A percentile compares a stretch with the other conserved stretches of the same genome.
Evolutionary conservation across 2,329 filamentous ascomycete species (phyloP).

Genomic region (Stachybotrys elegans): DNA sequence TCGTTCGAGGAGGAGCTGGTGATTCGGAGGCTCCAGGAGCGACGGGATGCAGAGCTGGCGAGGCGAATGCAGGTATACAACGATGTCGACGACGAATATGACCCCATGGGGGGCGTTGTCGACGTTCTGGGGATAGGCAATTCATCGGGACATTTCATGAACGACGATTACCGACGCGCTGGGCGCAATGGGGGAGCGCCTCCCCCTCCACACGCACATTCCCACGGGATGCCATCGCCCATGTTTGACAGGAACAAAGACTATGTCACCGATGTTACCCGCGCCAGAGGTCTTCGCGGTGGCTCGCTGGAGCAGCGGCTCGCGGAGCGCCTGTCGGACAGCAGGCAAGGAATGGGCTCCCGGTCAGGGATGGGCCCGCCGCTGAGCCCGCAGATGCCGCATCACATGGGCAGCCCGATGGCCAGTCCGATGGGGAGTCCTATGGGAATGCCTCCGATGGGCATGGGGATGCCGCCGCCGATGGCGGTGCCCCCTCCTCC

Average conservation of each 20-base stretch:
- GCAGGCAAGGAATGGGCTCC: conserved; percentile 22
- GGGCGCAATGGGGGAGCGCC: conserved; percentile 20
- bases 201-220: conserved; percentile 16
- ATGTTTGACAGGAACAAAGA: conserved; percentile 25
- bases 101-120: conserved; percentile 24
- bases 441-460: conserved; percentile 6
- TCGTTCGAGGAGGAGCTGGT: conserved; percentile 44
- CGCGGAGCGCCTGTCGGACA: conserved; percentile 45
- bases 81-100: conserved; percentile 35
- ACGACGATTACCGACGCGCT: conserved; percentile 49
- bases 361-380: conserved; percentile 15
- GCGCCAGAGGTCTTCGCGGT: conserved; percentile 34
- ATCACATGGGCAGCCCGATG: not conserved
- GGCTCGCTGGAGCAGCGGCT: conserved; percentile 44
- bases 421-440: conserved; percentile 3
- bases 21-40: conserved; percentile 40
- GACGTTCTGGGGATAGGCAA: conserved; percentile 43
- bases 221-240: no score
- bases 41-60: conserved; percentile 34
- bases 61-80: conserved; percentile 20
- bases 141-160: conserved; percentile 53
- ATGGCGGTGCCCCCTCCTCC: conserved; percentile 27
- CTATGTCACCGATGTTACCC: conserved; percentile 39
- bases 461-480: conserved; percentile 23
- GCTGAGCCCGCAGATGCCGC: conserved; percentile 9